Conservation (phyloP, 2,329 filamentous ascomycete species). For the Coniochaeta hoffmannii region DNA sequence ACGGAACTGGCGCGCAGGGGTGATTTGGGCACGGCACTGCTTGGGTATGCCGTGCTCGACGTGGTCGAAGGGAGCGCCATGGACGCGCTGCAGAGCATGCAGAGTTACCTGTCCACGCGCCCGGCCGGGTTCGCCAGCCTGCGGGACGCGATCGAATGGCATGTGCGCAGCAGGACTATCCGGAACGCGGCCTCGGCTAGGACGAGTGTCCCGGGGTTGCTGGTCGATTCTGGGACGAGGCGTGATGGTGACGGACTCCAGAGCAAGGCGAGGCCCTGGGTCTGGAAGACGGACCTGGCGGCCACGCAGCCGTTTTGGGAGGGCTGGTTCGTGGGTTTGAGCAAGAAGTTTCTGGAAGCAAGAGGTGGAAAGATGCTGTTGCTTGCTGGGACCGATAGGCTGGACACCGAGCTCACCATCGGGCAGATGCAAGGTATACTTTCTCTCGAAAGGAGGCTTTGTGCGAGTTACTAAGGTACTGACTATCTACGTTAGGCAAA, state of each 20-base stretch:
- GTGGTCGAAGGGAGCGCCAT: slow-evolving; percentile 95
- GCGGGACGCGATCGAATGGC: slow-evolving; percentile 84
- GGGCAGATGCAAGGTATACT: slow-evolving; percentile 86
- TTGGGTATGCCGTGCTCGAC: slow-evolving; percentile 87
- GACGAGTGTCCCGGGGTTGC: slow-evolving; percentile 75
- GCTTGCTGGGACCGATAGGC: slow-evolving; percentile 78
- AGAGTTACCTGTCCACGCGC: slow-evolving; percentile 77
- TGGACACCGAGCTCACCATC: slow-evolving; percentile 90
- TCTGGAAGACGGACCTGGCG: slow-evolving; percentile 79
- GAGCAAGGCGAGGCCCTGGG: slow-evolving; percentile 48
- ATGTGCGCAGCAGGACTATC: slow-evolving; percentile 80
- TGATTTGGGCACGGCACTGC: slow-evolving; percentile 56
- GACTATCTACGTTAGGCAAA: slow-evolving; percentile 51
- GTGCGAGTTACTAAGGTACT: neutral
- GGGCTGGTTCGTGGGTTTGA: slow-evolving; percentile 84
- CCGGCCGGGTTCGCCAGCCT: slow-evolving; percentile 72
- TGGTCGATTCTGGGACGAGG: slow-evolving; percentile 28
- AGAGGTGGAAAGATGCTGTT: slow-evolving; percentile 78
- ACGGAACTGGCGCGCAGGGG: slow-evolving; percentile 70
- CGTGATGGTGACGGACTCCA: neutral
- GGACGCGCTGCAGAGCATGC: slow-evolving; percentile 91
- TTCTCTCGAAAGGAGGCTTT: too few species aligned
- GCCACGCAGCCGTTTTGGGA: slow-evolving; percentile 89
- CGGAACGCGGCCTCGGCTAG: slow-evolving; percentile 77
- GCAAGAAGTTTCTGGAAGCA: slow-evolving; percentile 76